Conservation (phyloP, 2,329 filamentous ascomycete species). For the Cordyceps fumosorosea region DNA sequence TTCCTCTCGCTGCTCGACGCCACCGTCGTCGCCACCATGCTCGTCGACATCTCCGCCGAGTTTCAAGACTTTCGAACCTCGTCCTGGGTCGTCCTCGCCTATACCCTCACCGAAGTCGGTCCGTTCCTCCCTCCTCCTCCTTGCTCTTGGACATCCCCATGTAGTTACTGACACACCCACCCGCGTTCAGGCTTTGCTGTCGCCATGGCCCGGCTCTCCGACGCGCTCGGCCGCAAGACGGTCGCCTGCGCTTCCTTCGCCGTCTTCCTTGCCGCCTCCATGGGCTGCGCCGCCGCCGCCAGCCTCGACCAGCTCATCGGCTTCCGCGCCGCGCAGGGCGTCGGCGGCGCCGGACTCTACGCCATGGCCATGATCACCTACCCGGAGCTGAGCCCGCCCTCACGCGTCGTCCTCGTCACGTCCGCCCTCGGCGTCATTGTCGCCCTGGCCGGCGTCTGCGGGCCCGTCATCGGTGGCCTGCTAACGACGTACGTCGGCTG, state of each 20-base stretch:
- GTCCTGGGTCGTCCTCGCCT: constrained; percentile 13
- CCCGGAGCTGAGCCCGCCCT: constrained; percentile 18
- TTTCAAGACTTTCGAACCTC: constrained; percentile 12
- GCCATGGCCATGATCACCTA: constrained; percentile 18
- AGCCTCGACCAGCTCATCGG: constrained; percentile 19
- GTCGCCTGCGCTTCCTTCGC: constrained; percentile 13
- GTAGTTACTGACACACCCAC: neutral
- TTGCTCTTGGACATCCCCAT: neutral
- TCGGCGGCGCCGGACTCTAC: constrained; percentile 20
- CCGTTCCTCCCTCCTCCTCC: neutral
- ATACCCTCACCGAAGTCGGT: constrained; percentile 14
- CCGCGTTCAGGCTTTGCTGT: constrained; percentile 17
- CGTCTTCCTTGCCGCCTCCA: constrained; percentile 17
- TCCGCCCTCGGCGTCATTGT: constrained; percentile 17
- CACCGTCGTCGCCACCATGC: constrained; percentile 14
- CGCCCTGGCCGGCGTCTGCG: constrained; percentile 18
- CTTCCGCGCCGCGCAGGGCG: constrained; percentile 19
- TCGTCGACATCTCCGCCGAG: constrained; percentile 12
- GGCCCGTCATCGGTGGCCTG: constrained; percentile 18
- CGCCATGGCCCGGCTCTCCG: constrained; percentile 16
- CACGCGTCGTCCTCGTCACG: constrained; percentile 13
- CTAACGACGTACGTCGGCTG: constrained; percentile 15
- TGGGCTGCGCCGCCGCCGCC: constrained; percentile 15
- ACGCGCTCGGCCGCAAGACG: constrained; percentile 16
- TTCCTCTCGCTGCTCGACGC: constrained; percentile 14